A percentile compares a stretch with the other conserved stretches of the same genome.
phyloP scores from a whole-genome alignment of 2,329 filamentous ascomycete genomes.

The Colletotrichum chrysophilum region DNA sequence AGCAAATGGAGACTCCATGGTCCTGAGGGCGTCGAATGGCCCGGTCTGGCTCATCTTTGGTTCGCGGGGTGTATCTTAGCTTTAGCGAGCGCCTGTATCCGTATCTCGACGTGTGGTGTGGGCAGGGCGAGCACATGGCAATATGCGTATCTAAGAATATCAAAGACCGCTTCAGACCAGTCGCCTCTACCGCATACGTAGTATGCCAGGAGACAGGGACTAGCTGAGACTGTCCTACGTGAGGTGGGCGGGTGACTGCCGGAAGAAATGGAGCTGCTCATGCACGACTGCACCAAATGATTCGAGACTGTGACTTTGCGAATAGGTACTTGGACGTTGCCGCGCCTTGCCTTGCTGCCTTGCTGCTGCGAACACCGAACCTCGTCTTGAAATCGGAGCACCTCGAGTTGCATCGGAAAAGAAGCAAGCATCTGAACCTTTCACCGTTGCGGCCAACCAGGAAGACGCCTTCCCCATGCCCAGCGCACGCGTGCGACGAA shows the following conservation, averaged over 20 bases:
- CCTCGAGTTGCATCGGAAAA: background rate
- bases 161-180: background rate
- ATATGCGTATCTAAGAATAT: slow-evolving; percentile 6
- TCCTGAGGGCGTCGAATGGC: background rate
- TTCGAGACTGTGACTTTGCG: background rate
- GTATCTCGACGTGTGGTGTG: background rate
- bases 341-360: background rate
- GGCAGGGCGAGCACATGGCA: background rate
- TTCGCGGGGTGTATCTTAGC: background rate
- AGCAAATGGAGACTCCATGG: background rate
- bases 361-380: background rate
- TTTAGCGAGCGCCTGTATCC: background rate
- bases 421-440: background rate
- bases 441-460: background rate
- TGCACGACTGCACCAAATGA: background rate
- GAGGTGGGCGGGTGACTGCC: slow-evolving; percentile 11
- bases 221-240: slow-evolving; percentile 9
- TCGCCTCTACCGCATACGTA: background rate
- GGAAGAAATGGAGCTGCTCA: slow-evolving; percentile 11
- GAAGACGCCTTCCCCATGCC: background rate
- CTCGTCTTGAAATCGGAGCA: background rate
- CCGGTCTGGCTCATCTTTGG: background rate
- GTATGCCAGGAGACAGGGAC: slow-evolving; percentile 1
- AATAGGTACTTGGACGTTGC: background rate
- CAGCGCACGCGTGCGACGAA: background rate